Base-by-base conservation (phyloP, 495 filamentous ascomycete species). In the Friedmanniomyces endolithicus region DNA sequence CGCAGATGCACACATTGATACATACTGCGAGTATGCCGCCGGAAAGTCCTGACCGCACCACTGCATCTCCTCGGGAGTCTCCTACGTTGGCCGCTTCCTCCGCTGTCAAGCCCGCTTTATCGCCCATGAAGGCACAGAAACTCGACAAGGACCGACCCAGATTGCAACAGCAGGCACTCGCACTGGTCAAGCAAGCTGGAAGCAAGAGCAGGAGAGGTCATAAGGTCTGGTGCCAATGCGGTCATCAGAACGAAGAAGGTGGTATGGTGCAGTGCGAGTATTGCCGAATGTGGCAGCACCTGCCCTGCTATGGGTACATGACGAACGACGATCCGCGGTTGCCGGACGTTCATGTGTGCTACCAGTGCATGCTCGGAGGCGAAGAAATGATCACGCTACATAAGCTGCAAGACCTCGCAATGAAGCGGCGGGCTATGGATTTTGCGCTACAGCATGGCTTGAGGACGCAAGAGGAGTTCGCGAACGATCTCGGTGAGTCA, bases 211-310 rank as follows among this genome's bases (percentile, higher is more conserved):
- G 34, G 34, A 20, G 31, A 46, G 55, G 59, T 6, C 49, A 57
- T 22, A 51, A 52, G 8, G 46, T 74, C 14, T 60, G 60, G 14
- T 77, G 74, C 54, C 64, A 75, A 52, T 76, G 74, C 55, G 72
- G 63, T 14, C 68, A 64, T 57, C 52, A 67, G 11, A 62, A 63
- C 22, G 67, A 72, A 58, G 74, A 74, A 56, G 56, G 57, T 43
- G 58, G 52, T 8, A 74, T 76, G 74, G 74, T 77, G 59, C 53
- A 68, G 54, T 79, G 76, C 53, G 52, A 47, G 37, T 75, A 69
- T 55, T 79, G 75, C 56, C 53, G 67, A 33, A 73, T 65, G 17
- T 72, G 64, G 59, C 76, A 79, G 54, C 76, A 79, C 58, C 39
- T 65, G 40, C 61, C 71, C 16, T 79, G 75, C 62, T 79, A 78